Evolutionary conservation across 2,329 filamentous ascomycete species (phyloP).

Genomic region (Cercospora citrullina): DNA sequence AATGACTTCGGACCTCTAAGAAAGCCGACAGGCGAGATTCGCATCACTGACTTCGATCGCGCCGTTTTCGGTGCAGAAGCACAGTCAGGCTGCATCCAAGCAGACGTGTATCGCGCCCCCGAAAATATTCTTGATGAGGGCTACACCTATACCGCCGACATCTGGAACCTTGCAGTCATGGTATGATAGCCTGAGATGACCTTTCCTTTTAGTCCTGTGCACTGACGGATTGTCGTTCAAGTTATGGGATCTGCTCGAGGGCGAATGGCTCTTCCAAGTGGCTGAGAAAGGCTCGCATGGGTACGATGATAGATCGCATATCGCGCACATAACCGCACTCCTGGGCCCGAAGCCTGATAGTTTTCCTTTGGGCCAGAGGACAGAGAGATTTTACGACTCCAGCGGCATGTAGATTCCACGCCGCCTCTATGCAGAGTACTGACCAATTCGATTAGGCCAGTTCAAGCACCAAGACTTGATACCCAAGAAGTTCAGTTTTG

Average conservation of each 20-base stretch:
- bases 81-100: conserved; percentile 23
- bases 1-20: conserved; percentile 22
- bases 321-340: conserved; percentile 8
- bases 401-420: background rate
- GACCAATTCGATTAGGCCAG: background rate
- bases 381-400: background rate
- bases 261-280: conserved; percentile 29
- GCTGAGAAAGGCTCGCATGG: conserved; percentile 3
- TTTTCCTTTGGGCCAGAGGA: background rate
- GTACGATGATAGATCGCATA: conserved; percentile 22
- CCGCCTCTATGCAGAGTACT: background rate
- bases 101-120: conserved; percentile 25
- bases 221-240: conserved; percentile 5
- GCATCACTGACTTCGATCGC: conserved; percentile 25
- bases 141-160: conserved; percentile 31
- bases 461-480: background rate
- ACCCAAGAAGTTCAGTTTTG: background rate
- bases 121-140: conserved; percentile 23
- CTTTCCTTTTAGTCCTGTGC: background rate
- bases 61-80: conserved; percentile 15
- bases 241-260: conserved; percentile 26
- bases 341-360: background rate
- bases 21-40: conserved; percentile 12
- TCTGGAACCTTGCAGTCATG: conserved; percentile 33
- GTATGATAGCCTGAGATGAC: conserved; percentile 19